Evolutionary conservation across 352 stramenopile species (phyloP).

Genomic region (Phytophthora tubulina): DNA sequence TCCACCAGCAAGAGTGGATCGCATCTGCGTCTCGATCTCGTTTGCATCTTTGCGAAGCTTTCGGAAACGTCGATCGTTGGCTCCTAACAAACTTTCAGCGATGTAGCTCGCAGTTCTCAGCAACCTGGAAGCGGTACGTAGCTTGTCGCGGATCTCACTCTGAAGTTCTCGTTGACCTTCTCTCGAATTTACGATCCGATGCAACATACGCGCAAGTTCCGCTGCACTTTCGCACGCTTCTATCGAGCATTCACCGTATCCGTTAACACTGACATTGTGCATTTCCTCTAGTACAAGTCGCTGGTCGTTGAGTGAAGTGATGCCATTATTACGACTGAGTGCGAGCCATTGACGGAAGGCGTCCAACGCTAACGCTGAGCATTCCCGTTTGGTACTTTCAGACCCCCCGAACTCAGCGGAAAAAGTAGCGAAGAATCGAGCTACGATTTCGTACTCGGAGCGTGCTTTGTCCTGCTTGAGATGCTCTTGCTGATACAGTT

Average conservation of each 20-base stretch:
- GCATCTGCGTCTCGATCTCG: conserved; percentile 50
- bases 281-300: conserved; percentile 54
- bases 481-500: conserved; percentile 54
- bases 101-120: conserved; percentile 55
- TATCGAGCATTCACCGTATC: conserved; percentile 73
- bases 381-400: conserved; percentile 66
- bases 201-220: conserved; percentile 52
- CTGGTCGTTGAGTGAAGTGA: conserved; percentile 47
- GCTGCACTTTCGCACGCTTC: conserved; percentile 57
- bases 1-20: conserved; percentile 26
- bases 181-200: conserved; percentile 41
- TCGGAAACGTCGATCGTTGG: conserved; percentile 58
- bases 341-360: conserved; percentile 61
- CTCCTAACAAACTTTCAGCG: conserved; percentile 61
- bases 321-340: conserved; percentile 15
- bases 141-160: conserved; percentile 31
- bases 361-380: conserved; percentile 66
- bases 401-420: conserved; percentile 60
- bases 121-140: conserved; percentile 49
- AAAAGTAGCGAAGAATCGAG: conserved; percentile 70
- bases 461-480: conserved; percentile 20
- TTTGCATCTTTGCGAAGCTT: conserved; percentile 57
- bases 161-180: conserved; percentile 12
- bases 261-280: conserved; percentile 50
- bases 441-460: conserved; percentile 49